phyloP scores from a whole-genome alignment of 306 rosid genomes.

The Luffa aegyptiaca region DNA sequence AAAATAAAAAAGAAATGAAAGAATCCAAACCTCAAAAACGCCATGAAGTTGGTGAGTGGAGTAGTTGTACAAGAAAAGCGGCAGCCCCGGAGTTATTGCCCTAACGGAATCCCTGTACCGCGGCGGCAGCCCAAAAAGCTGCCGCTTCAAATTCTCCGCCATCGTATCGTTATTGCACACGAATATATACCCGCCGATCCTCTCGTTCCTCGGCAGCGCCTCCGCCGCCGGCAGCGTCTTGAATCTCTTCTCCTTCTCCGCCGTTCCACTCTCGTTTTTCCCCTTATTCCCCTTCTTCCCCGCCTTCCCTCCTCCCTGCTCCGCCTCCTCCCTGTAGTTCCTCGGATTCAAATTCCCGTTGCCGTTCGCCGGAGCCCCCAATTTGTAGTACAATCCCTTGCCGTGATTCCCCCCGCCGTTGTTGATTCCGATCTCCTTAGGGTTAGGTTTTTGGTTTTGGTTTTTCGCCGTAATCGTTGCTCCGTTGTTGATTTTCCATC shows the following conservation, averaged over 20 bases:
- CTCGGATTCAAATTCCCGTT: conserved; percentile 28
- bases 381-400: conserved; percentile 67
- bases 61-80: conserved; percentile 91
- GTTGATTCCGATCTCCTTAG: neutral
- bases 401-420: conserved; percentile 24
- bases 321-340: conserved; percentile 30
- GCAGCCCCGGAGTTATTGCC: conserved; percentile 86
- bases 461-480: neutral
- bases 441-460: neutral
- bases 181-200: conserved; percentile 77
- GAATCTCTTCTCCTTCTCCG: conserved; percentile 56
- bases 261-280: conserved; percentile 21
- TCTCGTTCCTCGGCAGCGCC: conserved; percentile 66
- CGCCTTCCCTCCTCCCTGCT: conserved; percentile 24
- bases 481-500: conserved; percentile 15
- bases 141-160: conserved; percentile 78
- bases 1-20: neutral
- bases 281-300: conserved; percentile 35
- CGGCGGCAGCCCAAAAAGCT: conserved; percentile 93
- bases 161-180: conserved; percentile 97
- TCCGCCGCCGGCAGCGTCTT: conserved; percentile 82
- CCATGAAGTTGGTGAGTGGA: conserved; percentile 99
- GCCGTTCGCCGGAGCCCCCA: conserved; percentile 17
- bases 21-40: conserved; percentile 64
- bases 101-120: conserved; percentile 83